Evolutionary conservation across 176 grass and related monocot genomes (phyloP).

Genomic region (Hordeum marinum): DNA sequence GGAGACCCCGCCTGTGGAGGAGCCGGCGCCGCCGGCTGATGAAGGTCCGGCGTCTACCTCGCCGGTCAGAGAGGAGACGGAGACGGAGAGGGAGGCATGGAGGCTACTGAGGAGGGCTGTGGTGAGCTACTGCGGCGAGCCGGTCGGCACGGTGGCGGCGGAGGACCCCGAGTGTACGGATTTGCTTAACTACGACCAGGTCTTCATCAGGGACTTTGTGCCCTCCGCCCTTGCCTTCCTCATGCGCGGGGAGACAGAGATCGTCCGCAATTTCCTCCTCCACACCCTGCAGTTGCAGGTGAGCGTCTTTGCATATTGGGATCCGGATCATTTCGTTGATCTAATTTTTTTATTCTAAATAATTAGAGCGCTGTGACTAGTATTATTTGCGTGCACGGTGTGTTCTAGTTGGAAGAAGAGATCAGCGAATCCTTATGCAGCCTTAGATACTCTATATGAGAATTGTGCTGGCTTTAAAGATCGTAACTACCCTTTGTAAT

Average conservation of each 20-base stretch:
- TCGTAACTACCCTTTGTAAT: not conserved
- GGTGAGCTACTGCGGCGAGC: constrained; percentile 74
- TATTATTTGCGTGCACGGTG: constrained; percentile 28
- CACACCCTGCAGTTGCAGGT: constrained; percentile 97
- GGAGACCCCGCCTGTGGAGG: constrained; percentile 6
- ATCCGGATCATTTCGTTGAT: not conserved
- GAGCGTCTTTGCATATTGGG: constrained; percentile 14
- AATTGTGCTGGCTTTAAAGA: not conserved
- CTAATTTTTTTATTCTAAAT: not conserved
- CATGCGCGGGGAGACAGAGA: constrained; percentile 92
- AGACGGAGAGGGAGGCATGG: constrained; percentile 83
- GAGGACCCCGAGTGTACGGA: constrained; percentile 63
- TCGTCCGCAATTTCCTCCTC: constrained; percentile 95
- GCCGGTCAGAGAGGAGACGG: constrained; percentile 52
- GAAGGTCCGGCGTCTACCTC: not conserved
- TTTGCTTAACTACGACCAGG: constrained; percentile 91
- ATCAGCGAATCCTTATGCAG: constrained; percentile 5
- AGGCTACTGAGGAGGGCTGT: constrained; percentile 71
- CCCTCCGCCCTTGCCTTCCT: constrained; percentile 95
- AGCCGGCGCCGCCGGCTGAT: not conserved
- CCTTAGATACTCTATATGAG: not conserved
- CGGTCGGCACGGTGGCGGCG: constrained; percentile 86
- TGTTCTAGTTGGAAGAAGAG: not conserved
- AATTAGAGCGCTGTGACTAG: not conserved
- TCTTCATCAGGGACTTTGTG: constrained; percentile 96